phyloP scores from a whole-genome alignment of 2,329 filamentous ascomycete species.

The Knufia petricola region DNA sequence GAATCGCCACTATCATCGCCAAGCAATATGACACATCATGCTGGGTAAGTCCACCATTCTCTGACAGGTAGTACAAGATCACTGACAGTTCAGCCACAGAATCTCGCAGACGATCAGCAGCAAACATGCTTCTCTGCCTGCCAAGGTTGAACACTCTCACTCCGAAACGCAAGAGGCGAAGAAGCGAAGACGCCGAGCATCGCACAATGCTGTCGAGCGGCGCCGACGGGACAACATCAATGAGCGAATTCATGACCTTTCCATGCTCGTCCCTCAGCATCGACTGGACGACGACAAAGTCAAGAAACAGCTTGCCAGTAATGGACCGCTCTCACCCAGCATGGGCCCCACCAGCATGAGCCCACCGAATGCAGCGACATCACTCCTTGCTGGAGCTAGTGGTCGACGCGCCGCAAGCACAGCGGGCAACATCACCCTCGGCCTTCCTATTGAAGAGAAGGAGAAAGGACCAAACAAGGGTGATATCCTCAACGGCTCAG shows the following conservation, averaged over 20 bases:
- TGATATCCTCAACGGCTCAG: slow-evolving; percentile 92
- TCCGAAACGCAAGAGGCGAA: slow-evolving; percentile 64
- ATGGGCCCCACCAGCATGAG: slow-evolving; percentile 60
- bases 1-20: slow-evolving; percentile 87
- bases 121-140: slow-evolving; percentile 77
- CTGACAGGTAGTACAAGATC: neutral
- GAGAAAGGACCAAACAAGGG: slow-evolving; percentile 99
- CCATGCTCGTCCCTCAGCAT: slow-evolving; percentile 82
- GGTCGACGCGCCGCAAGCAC: slow-evolving; percentile 67
- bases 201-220: slow-evolving; percentile 92
- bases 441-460: slow-evolving; percentile 88
- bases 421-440: slow-evolving; percentile 81
- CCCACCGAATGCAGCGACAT: slow-evolving; percentile 63
- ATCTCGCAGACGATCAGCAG: slow-evolving; percentile 67
- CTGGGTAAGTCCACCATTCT: slow-evolving; percentile 39
- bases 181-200: slow-evolving; percentile 79
- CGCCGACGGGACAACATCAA: slow-evolving; percentile 96
- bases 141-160: slow-evolving; percentile 59
- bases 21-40: slow-evolving; percentile 42
- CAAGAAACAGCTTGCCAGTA: slow-evolving; percentile 86
- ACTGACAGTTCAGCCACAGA: slow-evolving; percentile 32
- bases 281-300: slow-evolving; percentile 95
- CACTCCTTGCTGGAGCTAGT: slow-evolving; percentile 73
- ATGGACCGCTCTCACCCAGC: slow-evolving; percentile 77
- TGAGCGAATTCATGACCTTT: slow-evolving; percentile 92